Conservation (phyloP, 257 asterid genomes). For the Lycium barbarum region DNA sequence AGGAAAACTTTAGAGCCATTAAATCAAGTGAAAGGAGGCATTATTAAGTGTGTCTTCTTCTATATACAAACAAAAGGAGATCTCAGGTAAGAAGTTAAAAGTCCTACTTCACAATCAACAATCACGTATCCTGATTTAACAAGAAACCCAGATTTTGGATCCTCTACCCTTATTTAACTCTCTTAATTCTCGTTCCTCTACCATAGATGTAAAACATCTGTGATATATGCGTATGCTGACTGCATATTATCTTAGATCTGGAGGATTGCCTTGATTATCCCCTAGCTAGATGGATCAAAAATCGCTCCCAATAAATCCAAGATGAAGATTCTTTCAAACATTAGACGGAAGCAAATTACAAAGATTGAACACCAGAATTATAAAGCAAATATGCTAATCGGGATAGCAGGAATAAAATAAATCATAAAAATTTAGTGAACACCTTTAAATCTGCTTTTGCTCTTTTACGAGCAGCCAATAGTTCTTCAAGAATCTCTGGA, state of each 20-base stretch:
- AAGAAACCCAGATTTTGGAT: neutral
- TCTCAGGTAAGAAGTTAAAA: neutral
- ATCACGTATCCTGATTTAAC: neutral
- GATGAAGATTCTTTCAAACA: neutral
- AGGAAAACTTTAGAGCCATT: neutral
- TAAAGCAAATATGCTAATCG: neutral
- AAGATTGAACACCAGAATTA: slow-evolving; percentile 7
- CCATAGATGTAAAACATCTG: neutral
- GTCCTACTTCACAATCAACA: slow-evolving; percentile 19
- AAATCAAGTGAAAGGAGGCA: neutral
- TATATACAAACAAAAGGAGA: slow-evolving; percentile 1
- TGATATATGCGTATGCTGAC: neutral
- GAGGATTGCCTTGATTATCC: neutral
- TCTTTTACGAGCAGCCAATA: slow-evolving; percentile 92
- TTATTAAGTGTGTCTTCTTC: neutral
- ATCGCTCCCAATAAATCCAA: neutral
- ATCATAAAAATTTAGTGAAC: slow-evolving; percentile 28
- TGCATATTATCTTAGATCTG: neutral
- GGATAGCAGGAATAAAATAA: slow-evolving; percentile 18
- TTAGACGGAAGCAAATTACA: neutral
- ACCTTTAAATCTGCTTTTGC: slow-evolving; percentile 99
- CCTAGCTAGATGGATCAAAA: neutral
- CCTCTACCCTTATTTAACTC: neutral
- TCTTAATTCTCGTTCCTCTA: neutral
- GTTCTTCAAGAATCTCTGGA: slow-evolving; percentile 98